Conservation (phyloP, 106 monocot species). For the Dendrobium catenatum region DNA sequence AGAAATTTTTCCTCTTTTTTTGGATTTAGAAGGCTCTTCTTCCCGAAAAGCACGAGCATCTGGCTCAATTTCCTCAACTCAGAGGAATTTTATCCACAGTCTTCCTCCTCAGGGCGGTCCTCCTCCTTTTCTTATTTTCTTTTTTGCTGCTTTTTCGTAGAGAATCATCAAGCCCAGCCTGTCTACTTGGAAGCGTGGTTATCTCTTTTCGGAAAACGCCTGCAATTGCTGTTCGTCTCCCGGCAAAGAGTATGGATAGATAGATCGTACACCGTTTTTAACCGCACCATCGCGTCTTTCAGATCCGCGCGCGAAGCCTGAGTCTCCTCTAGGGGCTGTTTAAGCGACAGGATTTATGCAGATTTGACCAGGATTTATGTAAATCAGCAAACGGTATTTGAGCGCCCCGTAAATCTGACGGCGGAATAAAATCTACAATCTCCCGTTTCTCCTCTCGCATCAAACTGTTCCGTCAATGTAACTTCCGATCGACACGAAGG, state of each 20-base stretch:
- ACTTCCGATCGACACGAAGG: too few species aligned
- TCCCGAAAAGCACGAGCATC: background rate
- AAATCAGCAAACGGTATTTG: too few species aligned
- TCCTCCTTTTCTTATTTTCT: constrained; percentile 54
- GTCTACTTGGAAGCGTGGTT: background rate
- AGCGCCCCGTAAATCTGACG: too few species aligned
- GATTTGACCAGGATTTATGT: too few species aligned
- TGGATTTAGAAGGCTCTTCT: background rate
- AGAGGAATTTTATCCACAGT: constrained; percentile 20
- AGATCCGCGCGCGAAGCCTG: too few species aligned
- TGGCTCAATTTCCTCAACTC: constrained; percentile 5
- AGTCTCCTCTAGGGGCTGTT: too few species aligned
- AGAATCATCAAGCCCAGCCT: constrained; percentile 5
- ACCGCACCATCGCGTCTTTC: constrained; percentile 53
- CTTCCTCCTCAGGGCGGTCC: constrained; percentile 23
- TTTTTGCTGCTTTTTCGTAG: constrained; percentile 9
- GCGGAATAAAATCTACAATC: too few species aligned
- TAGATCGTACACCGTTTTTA: constrained; percentile 68
- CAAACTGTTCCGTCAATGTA: too few species aligned
- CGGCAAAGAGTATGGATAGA: constrained; percentile 69
- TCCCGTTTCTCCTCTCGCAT: too few species aligned
- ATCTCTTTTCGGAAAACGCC: constrained; percentile 13
- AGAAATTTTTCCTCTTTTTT: background rate
- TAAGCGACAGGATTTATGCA: too few species aligned
- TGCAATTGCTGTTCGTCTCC: constrained; percentile 12